Evolutionary conservation across 768 basidiomycete genomes (phyloP).

Genomic region (Tubosaeta sp.): DNA sequence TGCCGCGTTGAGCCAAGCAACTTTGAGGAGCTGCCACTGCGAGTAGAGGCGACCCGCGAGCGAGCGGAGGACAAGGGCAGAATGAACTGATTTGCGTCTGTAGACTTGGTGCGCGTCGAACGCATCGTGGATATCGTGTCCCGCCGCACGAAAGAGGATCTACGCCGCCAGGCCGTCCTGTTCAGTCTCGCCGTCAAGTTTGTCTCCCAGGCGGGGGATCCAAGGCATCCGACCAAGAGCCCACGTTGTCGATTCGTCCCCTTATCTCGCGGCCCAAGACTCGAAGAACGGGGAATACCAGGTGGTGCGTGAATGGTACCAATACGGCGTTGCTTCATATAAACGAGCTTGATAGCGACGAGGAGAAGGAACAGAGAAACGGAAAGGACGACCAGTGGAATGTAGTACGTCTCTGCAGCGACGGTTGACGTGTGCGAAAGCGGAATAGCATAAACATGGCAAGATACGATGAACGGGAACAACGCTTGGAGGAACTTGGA

Average conservation of each 20-base stretch:
- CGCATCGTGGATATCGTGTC: constrained; percentile 5
- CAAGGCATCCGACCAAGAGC: constrained; percentile 27
- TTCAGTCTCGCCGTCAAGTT: constrained; percentile 12
- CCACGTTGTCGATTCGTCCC: constrained; percentile 4
- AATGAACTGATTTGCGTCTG: background rate
- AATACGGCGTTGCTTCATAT: constrained; percentile 28
- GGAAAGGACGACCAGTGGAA: constrained; percentile 12
- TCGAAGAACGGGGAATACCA: background rate
- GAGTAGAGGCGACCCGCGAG: background rate
- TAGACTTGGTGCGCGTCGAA: constrained; percentile 10
- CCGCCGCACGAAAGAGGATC: constrained; percentile 3
- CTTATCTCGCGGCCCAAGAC: constrained; percentile 7
- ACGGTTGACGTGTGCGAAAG: constrained; percentile 1
- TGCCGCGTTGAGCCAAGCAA: background rate
- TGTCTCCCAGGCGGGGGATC: constrained; percentile 32
- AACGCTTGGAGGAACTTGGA: background rate
- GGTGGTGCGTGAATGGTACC: constrained; percentile 20
- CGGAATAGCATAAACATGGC: constrained; percentile 13
- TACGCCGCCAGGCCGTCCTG: constrained; percentile 5
- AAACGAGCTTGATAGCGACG: constrained; percentile 22
- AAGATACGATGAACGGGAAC: constrained; percentile 1
- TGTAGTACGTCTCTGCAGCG: constrained; percentile 4
- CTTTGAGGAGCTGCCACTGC: background rate
- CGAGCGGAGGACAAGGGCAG: background rate
- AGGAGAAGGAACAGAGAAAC: constrained; percentile 18